Conservation (phyloP, 176 grass and related monocot species). For the Triticum turgidum region DNA sequence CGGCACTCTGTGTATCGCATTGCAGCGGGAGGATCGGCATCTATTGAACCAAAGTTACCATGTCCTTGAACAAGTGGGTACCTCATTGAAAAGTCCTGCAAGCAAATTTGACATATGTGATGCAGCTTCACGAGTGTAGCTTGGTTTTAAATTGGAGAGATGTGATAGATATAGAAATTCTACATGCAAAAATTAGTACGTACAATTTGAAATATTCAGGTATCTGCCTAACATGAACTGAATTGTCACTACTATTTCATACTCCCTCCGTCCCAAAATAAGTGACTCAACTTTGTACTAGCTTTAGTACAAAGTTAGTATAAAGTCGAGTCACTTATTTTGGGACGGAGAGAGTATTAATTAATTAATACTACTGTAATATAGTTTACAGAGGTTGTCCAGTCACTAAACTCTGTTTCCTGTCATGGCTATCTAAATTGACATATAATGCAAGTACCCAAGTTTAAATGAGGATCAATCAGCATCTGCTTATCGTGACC, state of each 20-base stretch:
- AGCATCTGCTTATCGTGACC: conserved; percentile 12
- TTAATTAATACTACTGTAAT: neutral
- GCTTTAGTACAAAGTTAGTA: too few relatives aligned
- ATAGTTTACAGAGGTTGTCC: neutral
- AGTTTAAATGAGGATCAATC: conserved; percentile 18
- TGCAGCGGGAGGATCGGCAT: conserved; percentile 96
- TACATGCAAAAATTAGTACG: neutral
- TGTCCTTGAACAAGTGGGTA: conserved; percentile 87
- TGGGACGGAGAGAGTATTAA: neutral
- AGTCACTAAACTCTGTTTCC: neutral
- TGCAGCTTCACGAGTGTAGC: conserved; percentile 19
- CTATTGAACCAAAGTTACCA: conserved; percentile 97
- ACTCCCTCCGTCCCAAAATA: too few relatives aligned
- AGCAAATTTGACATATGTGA: conserved; percentile 10
- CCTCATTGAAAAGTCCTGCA: conserved; percentile 94
- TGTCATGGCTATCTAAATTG: conserved; percentile 1
- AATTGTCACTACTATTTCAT: neutral
- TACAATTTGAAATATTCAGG: conserved; percentile 2
- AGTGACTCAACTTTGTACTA: too few relatives aligned
- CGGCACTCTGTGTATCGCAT: conserved; percentile 98
- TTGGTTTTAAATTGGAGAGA: conserved; percentile 8
- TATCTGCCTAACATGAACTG: conserved; percentile 9
- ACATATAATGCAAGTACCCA: neutral
- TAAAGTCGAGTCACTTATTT: too few relatives aligned
- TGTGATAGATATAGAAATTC: conserved; percentile 6